These are phyloP conservation scores for Tubosaeta brunneosetosa DNA, from an alignment of 768 basidiomycete genomes.

Conservation along the genomic window DNA sequence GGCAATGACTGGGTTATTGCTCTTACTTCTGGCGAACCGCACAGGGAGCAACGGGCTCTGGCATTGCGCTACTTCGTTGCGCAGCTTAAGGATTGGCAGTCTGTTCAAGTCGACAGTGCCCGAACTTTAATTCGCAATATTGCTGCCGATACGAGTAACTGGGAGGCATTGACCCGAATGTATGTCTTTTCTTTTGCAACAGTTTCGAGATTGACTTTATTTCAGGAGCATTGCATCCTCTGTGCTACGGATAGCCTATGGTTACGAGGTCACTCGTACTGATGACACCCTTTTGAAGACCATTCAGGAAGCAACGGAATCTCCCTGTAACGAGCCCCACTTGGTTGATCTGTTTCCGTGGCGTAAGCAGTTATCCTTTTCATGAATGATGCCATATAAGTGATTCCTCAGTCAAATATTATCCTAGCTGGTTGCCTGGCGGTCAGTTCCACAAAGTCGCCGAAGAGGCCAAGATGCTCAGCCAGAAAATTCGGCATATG, in stretches of 20 bases:
- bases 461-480: constrained; percentile 3
- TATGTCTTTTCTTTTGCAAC: background rate
- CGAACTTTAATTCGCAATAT: constrained; percentile 2
- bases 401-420: constrained; percentile 5
- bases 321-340: constrained; percentile 1
- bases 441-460: constrained; percentile 7
- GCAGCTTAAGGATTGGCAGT: constrained; percentile 12
- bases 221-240: background rate
- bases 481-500: background rate
- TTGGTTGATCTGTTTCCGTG: constrained; percentile 7
- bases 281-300: constrained; percentile 5
- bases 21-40: constrained; percentile 5
- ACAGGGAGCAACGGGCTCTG: constrained; percentile 6
- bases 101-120: constrained; percentile 5
- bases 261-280: constrained; percentile 1
- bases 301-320: constrained; percentile 1
- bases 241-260: background rate
- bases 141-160: background rate
- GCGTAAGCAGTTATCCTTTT: background rate
- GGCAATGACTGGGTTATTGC: constrained; percentile 1
- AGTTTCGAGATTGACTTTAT: background rate
- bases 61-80: constrained; percentile 9
- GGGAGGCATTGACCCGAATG: background rate
- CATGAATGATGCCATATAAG: background rate
- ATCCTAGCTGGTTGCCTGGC: constrained; percentile 13